These are phyloP conservation scores for Ordospora pajunii DNA, from an alignment of 371 early-diverging fungal genomes.

Conservation along the genomic window DNA sequence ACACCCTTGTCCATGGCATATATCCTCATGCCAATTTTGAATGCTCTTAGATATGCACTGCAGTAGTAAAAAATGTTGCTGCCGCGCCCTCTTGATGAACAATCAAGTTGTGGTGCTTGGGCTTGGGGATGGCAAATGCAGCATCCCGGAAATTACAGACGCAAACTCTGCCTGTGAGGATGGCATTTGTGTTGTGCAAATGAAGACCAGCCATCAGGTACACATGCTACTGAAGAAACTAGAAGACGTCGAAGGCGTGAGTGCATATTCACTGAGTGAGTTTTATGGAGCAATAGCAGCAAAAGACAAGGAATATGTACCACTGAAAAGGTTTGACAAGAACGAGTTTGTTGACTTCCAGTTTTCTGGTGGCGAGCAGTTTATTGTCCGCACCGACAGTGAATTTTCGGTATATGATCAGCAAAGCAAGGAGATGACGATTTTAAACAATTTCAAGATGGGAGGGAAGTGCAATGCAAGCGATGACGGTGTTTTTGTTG, in stretches of 20 bases:
- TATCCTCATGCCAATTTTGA: neutral
- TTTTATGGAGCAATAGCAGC: neutral
- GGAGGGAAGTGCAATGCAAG: neutral
- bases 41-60: neutral
- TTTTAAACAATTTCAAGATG: neutral
- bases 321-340: neutral
- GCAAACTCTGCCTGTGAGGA: neutral
- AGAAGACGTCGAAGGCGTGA: neutral
- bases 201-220: neutral
- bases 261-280: neutral
- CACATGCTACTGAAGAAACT: neutral
- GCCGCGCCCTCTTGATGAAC: neutral
- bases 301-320: neutral
- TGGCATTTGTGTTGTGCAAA: neutral
- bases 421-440: neutral
- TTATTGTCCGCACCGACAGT: neutral
- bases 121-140: neutral
- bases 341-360: conserved; percentile 6
- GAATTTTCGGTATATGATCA: neutral
- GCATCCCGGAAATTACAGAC: neutral
- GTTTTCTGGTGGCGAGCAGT: neutral
- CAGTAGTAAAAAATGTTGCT: neutral
- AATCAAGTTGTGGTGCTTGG: neutral
- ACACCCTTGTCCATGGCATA: neutral
- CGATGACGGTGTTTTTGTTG: neutral